phyloP scores from a whole-genome alignment of 1,284 basidiomycete genomes.

The Sporisorium reilianum region DNA sequence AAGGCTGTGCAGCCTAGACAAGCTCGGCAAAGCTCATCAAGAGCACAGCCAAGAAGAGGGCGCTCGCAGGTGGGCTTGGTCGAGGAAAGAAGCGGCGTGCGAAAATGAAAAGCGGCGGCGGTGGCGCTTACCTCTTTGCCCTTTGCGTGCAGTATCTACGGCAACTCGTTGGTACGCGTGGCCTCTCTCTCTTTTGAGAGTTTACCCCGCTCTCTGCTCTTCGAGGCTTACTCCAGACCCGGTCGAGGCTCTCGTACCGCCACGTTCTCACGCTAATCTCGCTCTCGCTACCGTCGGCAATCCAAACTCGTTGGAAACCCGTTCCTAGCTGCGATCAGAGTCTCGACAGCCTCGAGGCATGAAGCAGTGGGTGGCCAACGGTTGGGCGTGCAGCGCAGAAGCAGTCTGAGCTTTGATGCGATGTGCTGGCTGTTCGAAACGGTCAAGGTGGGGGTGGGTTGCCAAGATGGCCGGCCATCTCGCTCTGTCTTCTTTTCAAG shows the following conservation, averaged over 20 bases:
- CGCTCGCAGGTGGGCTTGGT: too few relatives aligned
- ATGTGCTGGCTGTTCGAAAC: neutral
- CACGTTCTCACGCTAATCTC: constrained; percentile 12
- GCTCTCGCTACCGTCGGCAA: neutral
- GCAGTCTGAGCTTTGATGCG: neutral
- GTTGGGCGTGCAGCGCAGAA: neutral
- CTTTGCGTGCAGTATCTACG: too few relatives aligned
- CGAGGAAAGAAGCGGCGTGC: too few relatives aligned
- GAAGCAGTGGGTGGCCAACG: neutral
- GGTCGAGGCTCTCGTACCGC: constrained; percentile 2
- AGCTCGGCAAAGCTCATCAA: too few relatives aligned
- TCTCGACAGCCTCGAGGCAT: neutral
- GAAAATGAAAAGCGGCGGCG: neutral
- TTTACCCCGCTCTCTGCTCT: neutral
- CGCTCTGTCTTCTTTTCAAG: neutral
- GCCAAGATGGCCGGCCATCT: neutral
- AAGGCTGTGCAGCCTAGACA: neutral
- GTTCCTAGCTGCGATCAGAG: too few relatives aligned
- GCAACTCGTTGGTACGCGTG: too few relatives aligned
- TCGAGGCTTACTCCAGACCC: too few relatives aligned
- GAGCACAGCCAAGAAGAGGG: too few relatives aligned
- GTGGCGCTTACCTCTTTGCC: too few relatives aligned
- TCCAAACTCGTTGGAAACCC: too few relatives aligned
- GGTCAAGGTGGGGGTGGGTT: neutral
- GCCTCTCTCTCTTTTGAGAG: neutral